A percentile compares a stretch with the other conserved stretches of the same genome.
Conservation (phyloP, 257 asterid genomes). For the Nemophila menziesii region DNA sequence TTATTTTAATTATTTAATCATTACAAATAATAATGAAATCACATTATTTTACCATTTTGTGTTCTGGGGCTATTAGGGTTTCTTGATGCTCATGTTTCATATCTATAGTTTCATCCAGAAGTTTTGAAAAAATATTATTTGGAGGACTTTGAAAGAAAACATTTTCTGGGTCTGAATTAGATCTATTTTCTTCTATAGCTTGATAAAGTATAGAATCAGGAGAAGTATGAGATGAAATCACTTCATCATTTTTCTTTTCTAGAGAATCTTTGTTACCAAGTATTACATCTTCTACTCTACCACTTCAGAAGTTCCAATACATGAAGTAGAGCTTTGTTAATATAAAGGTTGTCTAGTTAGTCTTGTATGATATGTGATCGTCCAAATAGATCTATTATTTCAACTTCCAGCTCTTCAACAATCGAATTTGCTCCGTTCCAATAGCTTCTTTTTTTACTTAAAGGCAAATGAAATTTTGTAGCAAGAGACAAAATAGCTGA, state of each 20-base stretch:
- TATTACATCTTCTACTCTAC: slow-evolving; percentile 19
- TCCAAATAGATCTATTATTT: slow-evolving; percentile 59
- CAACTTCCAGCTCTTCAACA: slow-evolving; percentile 43
- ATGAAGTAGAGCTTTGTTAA: slow-evolving; percentile 31
- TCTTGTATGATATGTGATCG: slow-evolving; percentile 28
- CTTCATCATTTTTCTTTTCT: slow-evolving; percentile 37
- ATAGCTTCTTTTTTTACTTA: slow-evolving; percentile 14
- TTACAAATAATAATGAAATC: too few relatives aligned
- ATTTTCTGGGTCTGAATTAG: too few relatives aligned
- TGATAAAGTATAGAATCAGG: slow-evolving; percentile 55
- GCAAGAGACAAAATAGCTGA: slow-evolving; percentile 90
- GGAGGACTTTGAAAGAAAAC: too few relatives aligned
- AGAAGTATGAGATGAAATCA: slow-evolving; percentile 69
- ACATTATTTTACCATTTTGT: too few relatives aligned
- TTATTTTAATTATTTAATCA: too few relatives aligned
- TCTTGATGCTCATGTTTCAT: too few relatives aligned
- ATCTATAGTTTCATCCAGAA: too few relatives aligned
- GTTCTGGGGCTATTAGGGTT: too few relatives aligned
- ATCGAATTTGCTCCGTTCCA: slow-evolving; percentile 19
- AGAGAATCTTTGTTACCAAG: slow-evolving; percentile 13
- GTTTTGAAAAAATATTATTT: too few relatives aligned
- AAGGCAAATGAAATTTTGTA: slow-evolving; percentile 57
- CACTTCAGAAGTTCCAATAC: slow-evolving; percentile 22
- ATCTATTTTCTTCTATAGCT: slow-evolving; percentile 33
- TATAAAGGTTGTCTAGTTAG: slow-evolving; percentile 24